These are phyloP conservation scores for Chalciporus sphaerocephalus DNA, from an alignment of 768 basidiomycete genomes.

Conservation along the genomic window DNA sequence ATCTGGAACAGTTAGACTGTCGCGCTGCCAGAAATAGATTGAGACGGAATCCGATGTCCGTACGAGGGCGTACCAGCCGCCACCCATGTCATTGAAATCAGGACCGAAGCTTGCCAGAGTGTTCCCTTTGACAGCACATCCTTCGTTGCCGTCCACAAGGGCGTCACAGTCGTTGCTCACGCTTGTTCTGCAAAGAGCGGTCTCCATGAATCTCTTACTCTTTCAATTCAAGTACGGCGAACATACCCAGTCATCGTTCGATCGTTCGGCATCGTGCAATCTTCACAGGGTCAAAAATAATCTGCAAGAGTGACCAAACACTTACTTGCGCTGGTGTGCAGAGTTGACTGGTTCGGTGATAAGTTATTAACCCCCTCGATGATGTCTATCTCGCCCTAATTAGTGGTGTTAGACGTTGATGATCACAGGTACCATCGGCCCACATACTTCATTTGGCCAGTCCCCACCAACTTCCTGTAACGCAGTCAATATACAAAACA, in stretches of 20 bases:
- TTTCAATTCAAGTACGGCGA: neutral
- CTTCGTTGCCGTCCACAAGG: constrained; percentile 20
- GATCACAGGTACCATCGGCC: neutral
- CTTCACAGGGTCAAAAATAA: constrained; percentile 5
- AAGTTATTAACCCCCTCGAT: constrained; percentile 28
- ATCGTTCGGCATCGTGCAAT: constrained; percentile 25
- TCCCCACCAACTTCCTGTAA: constrained; percentile 17
- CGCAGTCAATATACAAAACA: neutral
- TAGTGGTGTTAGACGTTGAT: neutral
- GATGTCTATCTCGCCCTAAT: constrained; percentile 26
- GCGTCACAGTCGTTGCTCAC: constrained; percentile 23
- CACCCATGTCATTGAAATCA: constrained; percentile 30
- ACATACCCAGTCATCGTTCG: constrained; percentile 29
- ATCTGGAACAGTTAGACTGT: constrained; percentile 27
- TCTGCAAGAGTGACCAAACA: neutral
- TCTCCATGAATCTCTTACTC: neutral
- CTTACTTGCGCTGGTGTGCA: constrained; percentile 21
- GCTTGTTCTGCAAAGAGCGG: constrained; percentile 6
- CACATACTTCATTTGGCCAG: constrained; percentile 16
- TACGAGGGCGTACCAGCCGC: constrained; percentile 26
- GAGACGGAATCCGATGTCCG: constrained; percentile 29
- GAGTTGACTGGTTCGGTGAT: constrained; percentile 21
- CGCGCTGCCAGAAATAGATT: constrained; percentile 38
- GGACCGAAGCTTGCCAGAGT: constrained; percentile 28
- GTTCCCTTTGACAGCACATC: constrained; percentile 37